Base-by-base conservation (phyloP, 495 filamentous ascomycete genomes). In the Rhizodiscina lignyota region DNA sequence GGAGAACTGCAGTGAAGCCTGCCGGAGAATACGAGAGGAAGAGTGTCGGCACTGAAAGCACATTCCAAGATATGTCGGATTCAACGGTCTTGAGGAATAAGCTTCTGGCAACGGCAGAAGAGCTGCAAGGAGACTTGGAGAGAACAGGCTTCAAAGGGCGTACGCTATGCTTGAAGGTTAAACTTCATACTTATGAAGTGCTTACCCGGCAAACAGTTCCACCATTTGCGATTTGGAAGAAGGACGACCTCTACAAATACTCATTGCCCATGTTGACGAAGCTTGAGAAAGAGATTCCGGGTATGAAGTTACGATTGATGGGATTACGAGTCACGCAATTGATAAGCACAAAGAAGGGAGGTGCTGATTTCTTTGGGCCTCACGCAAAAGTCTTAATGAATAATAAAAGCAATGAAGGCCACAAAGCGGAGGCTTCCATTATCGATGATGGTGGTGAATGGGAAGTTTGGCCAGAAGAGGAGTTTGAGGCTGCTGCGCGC, bases 101-200 rank as follows among this genome's bases (percentile, higher is more conserved):
- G 51, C 65, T 99, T 2, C 70, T 74, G 26, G 64, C 59, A 52
- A 83, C 70, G 1, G 83, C 91, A 0, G 77, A 87, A 41, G 89
- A 94, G 51, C 61, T 99, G 13, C 84, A 92, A 52, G 77, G 81
- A 42, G 91, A 96, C 49, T 63, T 96, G 47, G 53, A 58, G n/a
- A 68, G 68, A 15, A 80, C 79, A 3, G 68, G 82, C 42, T 81
- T 83, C 55, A 93, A 86, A 54, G 87, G 87, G 4, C 73, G 86
- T 4, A 96, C 91, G 1, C 55, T 97, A 2, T 77, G 80, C 17
- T 54, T 99, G 15, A 99, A 99, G 55, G 68, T 94, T 32, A 99
- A 99, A 52, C 61, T 96, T 8, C 83, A 93, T 46, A 91, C 82
- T 0, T 99, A 85, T 46, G 83, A 94, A 52, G 86, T 96, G 6